Evolutionary conservation across 2,329 filamentous ascomycete genomes (phyloP).

Genomic region (Stagonosporopsis chrysanthemi): DNA sequence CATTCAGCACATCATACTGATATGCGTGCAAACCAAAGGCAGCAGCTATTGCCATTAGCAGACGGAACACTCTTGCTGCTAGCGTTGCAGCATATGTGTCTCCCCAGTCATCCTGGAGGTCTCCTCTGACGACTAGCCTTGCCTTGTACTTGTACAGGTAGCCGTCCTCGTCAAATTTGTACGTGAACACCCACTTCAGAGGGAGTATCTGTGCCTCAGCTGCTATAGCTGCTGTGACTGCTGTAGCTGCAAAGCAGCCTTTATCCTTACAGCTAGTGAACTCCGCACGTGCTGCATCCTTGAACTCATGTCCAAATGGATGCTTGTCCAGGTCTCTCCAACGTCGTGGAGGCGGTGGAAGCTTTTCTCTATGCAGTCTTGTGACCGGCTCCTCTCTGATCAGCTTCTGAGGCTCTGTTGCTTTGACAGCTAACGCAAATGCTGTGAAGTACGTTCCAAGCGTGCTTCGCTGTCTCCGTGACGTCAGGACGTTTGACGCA

Average conservation of each 20-base stretch:
- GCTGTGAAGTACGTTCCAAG: not conserved
- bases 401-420: not conserved
- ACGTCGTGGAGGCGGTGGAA: no score
- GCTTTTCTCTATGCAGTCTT: not conserved
- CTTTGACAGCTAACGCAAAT: not conserved
- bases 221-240: constrained; percentile 1
- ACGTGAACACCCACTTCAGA: not conserved
- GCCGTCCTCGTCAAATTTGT: no score
- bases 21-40: constrained; percentile 23
- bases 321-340: not conserved
- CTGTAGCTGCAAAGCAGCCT: constrained; percentile 12
- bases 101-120: no score
- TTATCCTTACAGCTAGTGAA: constrained; percentile 8
- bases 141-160: no score
- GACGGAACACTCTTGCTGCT: constrained; percentile 25
- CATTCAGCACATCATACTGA: constrained; percentile 32
- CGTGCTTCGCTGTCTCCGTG: not conserved
- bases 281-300: constrained; percentile 1
- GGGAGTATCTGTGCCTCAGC: no score
- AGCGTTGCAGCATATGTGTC: not conserved
- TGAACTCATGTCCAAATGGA: constrained; percentile 2
- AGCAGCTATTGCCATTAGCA: constrained; percentile 29
- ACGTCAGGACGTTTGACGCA: not conserved
- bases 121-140: no score
- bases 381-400: not conserved